Evolutionary conservation across 352 stramenopile genomes (phyloP), one percentile per base, ranked within the genome.

Genomic region (Plasmopara muralis): DNA sequence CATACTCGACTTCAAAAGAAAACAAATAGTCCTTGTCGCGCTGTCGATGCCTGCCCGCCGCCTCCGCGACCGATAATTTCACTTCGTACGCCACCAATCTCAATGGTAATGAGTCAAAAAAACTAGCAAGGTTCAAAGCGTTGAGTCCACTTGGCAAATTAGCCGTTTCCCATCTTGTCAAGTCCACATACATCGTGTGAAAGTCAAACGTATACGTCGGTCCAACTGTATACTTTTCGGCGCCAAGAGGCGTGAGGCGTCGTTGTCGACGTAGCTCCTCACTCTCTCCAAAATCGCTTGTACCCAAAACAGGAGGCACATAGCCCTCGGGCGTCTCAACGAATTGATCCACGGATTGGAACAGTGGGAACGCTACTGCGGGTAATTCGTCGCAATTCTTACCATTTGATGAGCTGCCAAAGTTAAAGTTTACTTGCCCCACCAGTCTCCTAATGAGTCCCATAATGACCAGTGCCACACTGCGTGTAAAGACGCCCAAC

Each of bases 141-240:
- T 69, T 85, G 12, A 94, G 47, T 31, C 60, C 64, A 1, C 77
- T 74, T 0, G 83, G 83, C 5, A 94, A 55, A 47, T 94, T 94
- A 9, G 80, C 68, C 2, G 83, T 91, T 53, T 86, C 75, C 83
- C 83, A 94, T 29, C 69, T 65, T 8, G 71, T 75, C 53, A 94
- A 59, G 50, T 94, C 76, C 40, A 91, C 80, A 55, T 92, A 92
- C 81, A 92, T 92, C 1, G 81, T 94, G 64, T 94, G 81, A 54
- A 94, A 94, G 35, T 94, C 75, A 64, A 94, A 94, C 47, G 83
- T 89, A 56, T 94, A 94, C 30, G 77, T 94, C 6, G 64, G 49
- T n/a, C 72, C 79, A 6, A 90, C 68, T 7, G 66, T 44, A 43
- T 77, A 89, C 2, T 42, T 43, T 43, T 89, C 74, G 0, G 31